Evolutionary conservation across 2,329 filamentous ascomycete species (phyloP).

Genomic region (Arthrobotrys pseudoclavata): DNA sequence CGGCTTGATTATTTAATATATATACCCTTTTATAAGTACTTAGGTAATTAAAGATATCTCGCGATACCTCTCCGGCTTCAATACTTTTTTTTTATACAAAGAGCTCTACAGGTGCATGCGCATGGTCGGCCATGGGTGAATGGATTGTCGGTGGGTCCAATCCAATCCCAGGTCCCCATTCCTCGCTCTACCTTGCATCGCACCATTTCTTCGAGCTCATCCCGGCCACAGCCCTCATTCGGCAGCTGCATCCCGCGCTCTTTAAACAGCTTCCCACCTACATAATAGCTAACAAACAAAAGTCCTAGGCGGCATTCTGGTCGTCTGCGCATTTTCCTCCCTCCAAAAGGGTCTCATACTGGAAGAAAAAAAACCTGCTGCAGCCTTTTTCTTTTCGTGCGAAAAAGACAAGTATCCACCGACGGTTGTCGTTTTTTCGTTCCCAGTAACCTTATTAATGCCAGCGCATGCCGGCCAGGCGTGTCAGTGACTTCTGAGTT

Average conservation of each 20-base stretch:
- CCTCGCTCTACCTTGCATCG: slow-evolving; percentile 35
- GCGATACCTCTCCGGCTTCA: neutral
- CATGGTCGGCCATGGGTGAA: neutral
- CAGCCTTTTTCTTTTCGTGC: neutral
- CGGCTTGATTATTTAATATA: no score
- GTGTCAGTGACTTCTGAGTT: slow-evolving; percentile 6
- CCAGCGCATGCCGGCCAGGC: neutral
- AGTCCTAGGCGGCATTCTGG: neutral
- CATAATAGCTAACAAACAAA: neutral
- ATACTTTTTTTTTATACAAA: neutral
- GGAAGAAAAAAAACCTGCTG: neutral
- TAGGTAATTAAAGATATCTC: neutral
- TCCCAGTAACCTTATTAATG: slow-evolving; percentile 10
- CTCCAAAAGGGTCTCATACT: neutral
- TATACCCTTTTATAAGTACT: no score
- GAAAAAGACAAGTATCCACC: neutral
- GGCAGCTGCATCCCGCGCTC: slow-evolving; percentile 56
- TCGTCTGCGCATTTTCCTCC: slow-evolving; percentile 42
- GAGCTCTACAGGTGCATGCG: neutral
- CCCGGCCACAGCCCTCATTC: slow-evolving; percentile 36
- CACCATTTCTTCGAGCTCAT: slow-evolving; percentile 39
- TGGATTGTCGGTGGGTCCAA: slow-evolving; percentile 7
- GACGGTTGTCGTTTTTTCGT: neutral
- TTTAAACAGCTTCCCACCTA: slow-evolving; percentile 24
- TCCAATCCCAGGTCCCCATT: slow-evolving; percentile 34